phyloP scores from a whole-genome alignment of 768 basidiomycete species.

The Pilatotrama ljubarskyi region DNA sequence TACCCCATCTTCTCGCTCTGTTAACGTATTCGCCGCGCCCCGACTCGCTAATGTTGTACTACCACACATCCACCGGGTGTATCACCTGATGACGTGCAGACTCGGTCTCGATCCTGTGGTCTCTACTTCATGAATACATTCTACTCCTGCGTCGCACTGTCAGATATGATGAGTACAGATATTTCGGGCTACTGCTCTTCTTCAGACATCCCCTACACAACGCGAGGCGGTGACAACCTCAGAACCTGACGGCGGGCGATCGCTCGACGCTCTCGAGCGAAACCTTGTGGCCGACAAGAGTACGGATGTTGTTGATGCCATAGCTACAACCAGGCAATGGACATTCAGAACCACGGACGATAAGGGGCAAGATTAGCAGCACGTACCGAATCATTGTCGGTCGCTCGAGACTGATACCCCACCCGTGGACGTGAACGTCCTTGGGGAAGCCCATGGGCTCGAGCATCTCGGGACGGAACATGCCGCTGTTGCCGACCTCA shows the following conservation, averaged over 20 bases:
- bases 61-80: background rate
- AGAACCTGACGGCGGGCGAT: constrained; percentile 90
- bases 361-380: background rate
- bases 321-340: constrained; percentile 53
- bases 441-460: constrained; percentile 98
- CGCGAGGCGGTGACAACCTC: constrained; percentile 21
- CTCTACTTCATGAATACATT: constrained; percentile 7
- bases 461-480: constrained; percentile 99
- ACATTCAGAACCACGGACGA: background rate
- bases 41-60: background rate
- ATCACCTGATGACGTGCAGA: background rate
- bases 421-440: constrained; percentile 94
- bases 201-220: background rate
- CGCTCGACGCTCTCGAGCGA: constrained; percentile 87
- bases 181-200: background rate
- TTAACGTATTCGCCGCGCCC: background rate
- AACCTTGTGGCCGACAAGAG: constrained; percentile 96
- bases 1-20: background rate
- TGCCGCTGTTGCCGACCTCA: constrained; percentile 97
- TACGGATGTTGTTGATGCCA: constrained; percentile 95
- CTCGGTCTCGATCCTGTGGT: background rate
- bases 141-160: background rate
- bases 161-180: constrained; percentile 6
- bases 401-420: constrained; percentile 92
- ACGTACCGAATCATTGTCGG: constrained; percentile 98